These are phyloP conservation scores for Xylaria multiplex DNA, from an alignment of 2,329 filamentous ascomycete species.

Conservation along the genomic window DNA sequence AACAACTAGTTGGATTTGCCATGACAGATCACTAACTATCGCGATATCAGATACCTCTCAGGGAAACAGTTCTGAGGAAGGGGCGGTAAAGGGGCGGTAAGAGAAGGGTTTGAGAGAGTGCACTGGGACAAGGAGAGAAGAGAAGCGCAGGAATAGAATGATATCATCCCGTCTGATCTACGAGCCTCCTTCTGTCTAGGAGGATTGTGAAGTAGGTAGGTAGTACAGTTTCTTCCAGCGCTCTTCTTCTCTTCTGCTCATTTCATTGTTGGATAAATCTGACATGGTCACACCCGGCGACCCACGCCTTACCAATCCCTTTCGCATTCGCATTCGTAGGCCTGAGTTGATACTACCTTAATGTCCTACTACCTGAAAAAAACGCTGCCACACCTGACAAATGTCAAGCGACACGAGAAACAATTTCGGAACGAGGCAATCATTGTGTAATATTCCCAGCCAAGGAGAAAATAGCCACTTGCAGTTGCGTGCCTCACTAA, in stretches of 20 bases:
- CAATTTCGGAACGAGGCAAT: background rate
- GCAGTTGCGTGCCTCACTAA: background rate
- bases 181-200: background rate
- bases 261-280: background rate
- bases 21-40: background rate
- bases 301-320: background rate
- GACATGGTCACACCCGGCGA: background rate
- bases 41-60: background rate
- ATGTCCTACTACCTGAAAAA: background rate
- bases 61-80: background rate
- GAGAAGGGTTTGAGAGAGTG: background rate
- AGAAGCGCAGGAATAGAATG: background rate
- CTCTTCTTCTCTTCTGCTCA: background rate
- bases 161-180: background rate
- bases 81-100: background rate
- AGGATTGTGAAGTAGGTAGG: background rate
- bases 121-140: background rate
- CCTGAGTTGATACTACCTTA: constrained; percentile 4
- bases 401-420: background rate
- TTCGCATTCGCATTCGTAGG: background rate
- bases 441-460: background rate
- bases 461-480: background rate
- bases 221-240: background rate
- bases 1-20: background rate
- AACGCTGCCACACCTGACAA: background rate